A percentile compares a stretch with the other conserved stretches of the same genome.
Evolutionary conservation across 371 early-diverging fungal species (phyloP).

Genomic region (Choanephora cucurbitarum): DNA sequence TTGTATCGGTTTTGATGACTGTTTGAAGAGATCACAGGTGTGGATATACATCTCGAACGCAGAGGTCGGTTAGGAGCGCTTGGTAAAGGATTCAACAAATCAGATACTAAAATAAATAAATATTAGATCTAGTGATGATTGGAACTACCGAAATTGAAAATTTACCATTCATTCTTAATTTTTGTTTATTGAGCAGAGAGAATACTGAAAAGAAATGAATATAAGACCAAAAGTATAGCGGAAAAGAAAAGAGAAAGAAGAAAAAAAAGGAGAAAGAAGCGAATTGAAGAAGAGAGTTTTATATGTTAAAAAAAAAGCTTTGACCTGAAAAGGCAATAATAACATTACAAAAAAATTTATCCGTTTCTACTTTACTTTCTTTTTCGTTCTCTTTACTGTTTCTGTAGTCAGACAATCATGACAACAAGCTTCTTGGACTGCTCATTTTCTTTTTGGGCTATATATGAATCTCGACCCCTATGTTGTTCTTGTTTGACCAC

Average conservation of each 20-base stretch:
- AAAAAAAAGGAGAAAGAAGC: constrained; percentile 2
- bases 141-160: neutral
- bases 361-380: constrained; percentile 7
- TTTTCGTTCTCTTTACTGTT: neutral
- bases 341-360: constrained; percentile 9
- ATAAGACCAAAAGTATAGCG: neutral
- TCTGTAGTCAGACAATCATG: neutral
- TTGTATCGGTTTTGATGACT: constrained; percentile 2
- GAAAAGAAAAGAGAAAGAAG: constrained; percentile 9
- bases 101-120: constrained; percentile 14
- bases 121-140: neutral
- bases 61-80: neutral
- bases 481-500: neutral
- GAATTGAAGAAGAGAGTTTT: neutral
- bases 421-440: no score
- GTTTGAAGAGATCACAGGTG: constrained; percentile 10
- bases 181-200: neutral
- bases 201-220: neutral
- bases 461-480: no score
- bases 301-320: neutral
- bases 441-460: no score
- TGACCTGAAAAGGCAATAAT: constrained; percentile 23
- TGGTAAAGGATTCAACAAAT: constrained; percentile 24
- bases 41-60: constrained; percentile 23
- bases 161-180: constrained; percentile 18